Conservation (phyloP, 192 early-diverging fungal species). For the Umbelopsis vinacea region DNA sequence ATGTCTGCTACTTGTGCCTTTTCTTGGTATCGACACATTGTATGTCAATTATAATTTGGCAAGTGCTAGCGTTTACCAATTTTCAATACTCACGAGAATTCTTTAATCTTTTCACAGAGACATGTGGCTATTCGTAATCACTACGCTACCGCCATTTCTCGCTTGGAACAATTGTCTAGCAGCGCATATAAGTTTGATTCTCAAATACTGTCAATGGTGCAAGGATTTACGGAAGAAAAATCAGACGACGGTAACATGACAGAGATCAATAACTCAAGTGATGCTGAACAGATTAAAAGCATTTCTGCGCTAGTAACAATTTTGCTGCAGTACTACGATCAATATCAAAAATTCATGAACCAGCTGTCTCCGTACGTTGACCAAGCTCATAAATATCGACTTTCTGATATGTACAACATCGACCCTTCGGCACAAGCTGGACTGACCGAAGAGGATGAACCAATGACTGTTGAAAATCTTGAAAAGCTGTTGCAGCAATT, state of each 20-base stretch:
- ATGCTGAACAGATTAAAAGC: neutral
- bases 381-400: conserved; percentile 24
- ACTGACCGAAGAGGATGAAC: neutral
- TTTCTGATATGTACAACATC: conserved; percentile 62
- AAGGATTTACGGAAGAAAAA: neutral
- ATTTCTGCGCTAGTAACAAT: neutral
- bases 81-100: too few species aligned
- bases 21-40: neutral
- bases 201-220: neutral
- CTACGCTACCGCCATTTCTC: neutral
- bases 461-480: conserved; percentile 44
- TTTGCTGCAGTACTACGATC: neutral
- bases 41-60: neutral
- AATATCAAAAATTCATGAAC: neutral
- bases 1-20: neutral
- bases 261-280: neutral
- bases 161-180: neutral
- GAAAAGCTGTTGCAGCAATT: conserved; percentile 47
- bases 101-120: neutral
- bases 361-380: neutral
- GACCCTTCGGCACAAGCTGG: conserved; percentile 27
- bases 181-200: conserved; percentile 3
- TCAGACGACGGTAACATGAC: neutral
- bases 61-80: too few species aligned
- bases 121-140: conserved; percentile 13